Evolutionary conservation across 805 yeast genomes (phyloP).

Genomic region (Lachancea cidri): DNA sequence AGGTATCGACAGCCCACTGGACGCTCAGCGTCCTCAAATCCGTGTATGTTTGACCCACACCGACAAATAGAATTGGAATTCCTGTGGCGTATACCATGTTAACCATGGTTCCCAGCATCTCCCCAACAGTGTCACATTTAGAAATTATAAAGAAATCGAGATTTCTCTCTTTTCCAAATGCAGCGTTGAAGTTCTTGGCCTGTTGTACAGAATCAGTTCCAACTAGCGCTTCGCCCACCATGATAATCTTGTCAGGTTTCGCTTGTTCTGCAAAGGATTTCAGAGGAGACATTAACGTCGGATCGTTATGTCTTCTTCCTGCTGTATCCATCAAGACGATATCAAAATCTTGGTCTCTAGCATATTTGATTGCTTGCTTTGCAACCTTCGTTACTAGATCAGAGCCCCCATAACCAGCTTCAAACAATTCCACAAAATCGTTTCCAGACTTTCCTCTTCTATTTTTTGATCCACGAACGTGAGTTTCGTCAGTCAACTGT

Average conservation of each 20-base stretch:
- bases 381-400: conserved; percentile 90
- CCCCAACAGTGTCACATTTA: conserved; percentile 97
- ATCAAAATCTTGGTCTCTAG: conserved; percentile 64
- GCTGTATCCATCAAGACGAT: conserved; percentile 94
- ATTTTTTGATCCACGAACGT: conserved; percentile 32
- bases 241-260: conserved; percentile 89
- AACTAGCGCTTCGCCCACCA: conserved; percentile 98
- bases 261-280: conserved; percentile 95
- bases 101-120: conserved; percentile 92
- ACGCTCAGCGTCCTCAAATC: conserved; percentile 87
- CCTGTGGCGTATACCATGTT: conserved; percentile 96
- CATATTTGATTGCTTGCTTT: conserved; percentile 80
- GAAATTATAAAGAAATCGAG: conserved; percentile 89
- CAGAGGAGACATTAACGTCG: conserved; percentile 89
- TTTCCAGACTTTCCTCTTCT: conserved; percentile 38
- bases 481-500: conserved; percentile 50
- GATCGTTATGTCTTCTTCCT: conserved; percentile 94
- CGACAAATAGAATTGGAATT: conserved; percentile 91
- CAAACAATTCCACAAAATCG: conserved; percentile 63
- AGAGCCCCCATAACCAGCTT: conserved; percentile 97
- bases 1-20: conserved; percentile 83
- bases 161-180: conserved; percentile 78
- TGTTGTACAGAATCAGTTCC: conserved; percentile 97
- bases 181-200: conserved; percentile 87
- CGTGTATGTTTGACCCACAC: conserved; percentile 95